phyloP scores from a whole-genome alignment of 805 yeast genomes.

The Metschnikowia peoriensis region DNA sequence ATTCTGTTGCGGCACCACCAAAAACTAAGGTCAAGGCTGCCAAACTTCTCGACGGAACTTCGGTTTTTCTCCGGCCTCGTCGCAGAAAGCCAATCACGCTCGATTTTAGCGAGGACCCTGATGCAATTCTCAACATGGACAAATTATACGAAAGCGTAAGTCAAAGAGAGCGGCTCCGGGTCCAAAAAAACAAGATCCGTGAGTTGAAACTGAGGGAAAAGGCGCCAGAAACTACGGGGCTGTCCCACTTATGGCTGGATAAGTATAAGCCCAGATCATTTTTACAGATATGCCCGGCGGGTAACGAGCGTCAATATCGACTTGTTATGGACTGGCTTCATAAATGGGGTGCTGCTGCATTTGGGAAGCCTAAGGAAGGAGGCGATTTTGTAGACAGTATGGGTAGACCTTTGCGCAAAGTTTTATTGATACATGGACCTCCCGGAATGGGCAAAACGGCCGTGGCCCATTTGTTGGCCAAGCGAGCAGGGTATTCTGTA shows the following conservation, averaged over 20 bases:
- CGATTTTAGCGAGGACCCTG: conserved; percentile 8
- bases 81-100: not conserved
- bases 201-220: not conserved
- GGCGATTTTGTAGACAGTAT: conserved; percentile 23
- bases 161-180: conserved; percentile 11
- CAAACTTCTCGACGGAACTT: conserved; percentile 14
- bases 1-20: not conserved
- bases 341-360: conserved; percentile 37
- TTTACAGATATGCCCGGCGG: conserved; percentile 41
- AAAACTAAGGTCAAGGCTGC: conserved; percentile 7
- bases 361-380: conserved; percentile 21
- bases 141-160: conserved; percentile 17
- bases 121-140: conserved; percentile 17
- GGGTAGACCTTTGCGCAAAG: conserved; percentile 47
- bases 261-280: conserved; percentile 38
- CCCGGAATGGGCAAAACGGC: conserved; percentile 94
- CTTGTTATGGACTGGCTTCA: conserved; percentile 39
- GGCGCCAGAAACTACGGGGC: not conserved
- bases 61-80: conserved; percentile 14
- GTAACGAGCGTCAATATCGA: conserved; percentile 43
- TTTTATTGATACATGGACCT: conserved; percentile 83
- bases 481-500: conserved; percentile 74
- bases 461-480: conserved; percentile 79
- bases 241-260: conserved; percentile 34
- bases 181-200: conserved; percentile 4